A percentile compares a stretch with the other conserved stretches of the same genome.
These are phyloP conservation scores for Lithocarpus polystachyus DNA, from an alignment of 306 rosid species.

Conservation along the genomic window DNA sequence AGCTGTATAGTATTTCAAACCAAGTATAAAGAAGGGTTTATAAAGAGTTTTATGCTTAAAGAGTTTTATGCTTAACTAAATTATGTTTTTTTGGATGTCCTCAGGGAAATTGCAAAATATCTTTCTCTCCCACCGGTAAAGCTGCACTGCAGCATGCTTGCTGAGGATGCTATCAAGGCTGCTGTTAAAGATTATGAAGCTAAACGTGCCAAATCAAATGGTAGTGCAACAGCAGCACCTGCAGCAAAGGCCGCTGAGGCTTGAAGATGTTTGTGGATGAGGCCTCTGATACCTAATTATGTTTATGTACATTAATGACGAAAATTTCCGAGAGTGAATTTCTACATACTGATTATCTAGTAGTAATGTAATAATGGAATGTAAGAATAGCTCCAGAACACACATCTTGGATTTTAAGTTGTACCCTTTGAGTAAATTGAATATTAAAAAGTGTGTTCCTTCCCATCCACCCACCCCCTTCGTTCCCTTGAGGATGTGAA, in stretches of 20 bases:
- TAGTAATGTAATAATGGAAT: neutral
- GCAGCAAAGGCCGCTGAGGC: constrained; percentile 37
- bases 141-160: constrained; percentile 99
- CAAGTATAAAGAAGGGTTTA: too few relatives aligned
- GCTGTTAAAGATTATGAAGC: constrained; percentile 89
- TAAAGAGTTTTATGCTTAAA: neutral
- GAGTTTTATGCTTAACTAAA: neutral
- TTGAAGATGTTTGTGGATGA: constrained; percentile 19
- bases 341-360: neutral
- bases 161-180: constrained; percentile 98
- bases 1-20: neutral
- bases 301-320: constrained; percentile 13
- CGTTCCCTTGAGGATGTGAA: neutral
- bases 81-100: neutral
- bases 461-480: too few relatives aligned
- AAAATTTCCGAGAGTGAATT: neutral
- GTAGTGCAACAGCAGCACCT: constrained; percentile 23
- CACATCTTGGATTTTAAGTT: too few relatives aligned
- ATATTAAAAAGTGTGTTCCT: too few relatives aligned
- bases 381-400: neutral
- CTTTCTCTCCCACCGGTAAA: constrained; percentile 97
- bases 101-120: constrained; percentile 95
- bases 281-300: too few relatives aligned
- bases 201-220: constrained; percentile 38
- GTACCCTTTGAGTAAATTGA: neutral